Evolutionary conservation across 345 rosid genomes (phyloP).

Genomic region (Ceriops tagal): DNA sequence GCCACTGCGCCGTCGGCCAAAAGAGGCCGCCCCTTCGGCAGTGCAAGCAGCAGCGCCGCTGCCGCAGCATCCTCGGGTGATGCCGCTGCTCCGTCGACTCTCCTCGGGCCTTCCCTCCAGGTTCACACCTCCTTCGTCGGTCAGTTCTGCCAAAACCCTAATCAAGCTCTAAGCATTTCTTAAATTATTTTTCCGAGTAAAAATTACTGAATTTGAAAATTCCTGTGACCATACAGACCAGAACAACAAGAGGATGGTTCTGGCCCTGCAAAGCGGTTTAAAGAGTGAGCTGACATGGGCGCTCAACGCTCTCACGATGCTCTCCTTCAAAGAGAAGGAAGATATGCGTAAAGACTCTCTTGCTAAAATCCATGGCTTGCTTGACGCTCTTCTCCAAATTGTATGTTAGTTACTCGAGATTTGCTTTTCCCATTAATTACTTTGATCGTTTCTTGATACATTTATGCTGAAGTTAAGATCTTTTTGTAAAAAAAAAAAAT

Average conservation of each 20-base stretch:
- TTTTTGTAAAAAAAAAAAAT: no score
- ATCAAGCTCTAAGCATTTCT: not conserved
- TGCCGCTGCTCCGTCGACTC: conserved; percentile 56
- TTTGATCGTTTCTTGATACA: not conserved
- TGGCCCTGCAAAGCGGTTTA: conserved; percentile 93
- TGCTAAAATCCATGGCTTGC: conserved; percentile 92
- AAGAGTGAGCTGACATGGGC: conserved; percentile 98
- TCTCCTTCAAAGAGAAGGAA: conserved; percentile 90
- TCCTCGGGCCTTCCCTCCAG: conserved; percentile 87
- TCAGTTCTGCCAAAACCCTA: conserved; percentile 28
- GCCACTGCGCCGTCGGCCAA: conserved; percentile 56
- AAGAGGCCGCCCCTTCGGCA: conserved; percentile 91
- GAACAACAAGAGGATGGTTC: conserved; percentile 79
- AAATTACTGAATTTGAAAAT: not conserved
- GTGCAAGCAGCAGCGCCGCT: conserved; percentile 46
- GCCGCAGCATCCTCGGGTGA: conserved; percentile 48
- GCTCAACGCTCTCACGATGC: conserved; percentile 79
- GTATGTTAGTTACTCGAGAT: conserved; percentile 37
- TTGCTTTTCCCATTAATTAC: not conserved
- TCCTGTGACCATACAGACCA: conserved; percentile 48
- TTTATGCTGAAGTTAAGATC: no score
- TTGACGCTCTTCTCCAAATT: conserved; percentile 89
- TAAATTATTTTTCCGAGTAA: not conserved
- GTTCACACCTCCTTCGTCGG: conserved; percentile 88
- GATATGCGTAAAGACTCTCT: conserved; percentile 84